Percentiles rank a stretch among this genome's conserved stretches.
Evolutionary conservation across 176 grass and related monocot genomes (phyloP).

Genomic region (Dendrocalamus sinicus): DNA sequence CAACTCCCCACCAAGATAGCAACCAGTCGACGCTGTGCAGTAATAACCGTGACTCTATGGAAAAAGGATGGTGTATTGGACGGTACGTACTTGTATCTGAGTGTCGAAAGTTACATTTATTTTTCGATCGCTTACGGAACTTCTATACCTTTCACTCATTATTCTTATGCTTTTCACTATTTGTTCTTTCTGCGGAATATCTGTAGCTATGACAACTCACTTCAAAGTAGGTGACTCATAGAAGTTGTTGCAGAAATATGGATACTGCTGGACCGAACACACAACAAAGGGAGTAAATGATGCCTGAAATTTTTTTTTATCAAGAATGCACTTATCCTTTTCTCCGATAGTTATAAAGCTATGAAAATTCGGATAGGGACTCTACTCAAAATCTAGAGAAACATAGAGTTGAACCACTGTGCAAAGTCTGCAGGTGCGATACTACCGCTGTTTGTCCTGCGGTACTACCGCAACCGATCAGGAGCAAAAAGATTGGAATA

Average conservation of each 20-base stretch:
- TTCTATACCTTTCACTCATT: neutral
- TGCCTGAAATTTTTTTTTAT: too few species aligned
- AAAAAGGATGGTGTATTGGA: neutral
- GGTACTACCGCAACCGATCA: too few species aligned
- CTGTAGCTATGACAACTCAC: neutral
- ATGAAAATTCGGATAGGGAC: too few species aligned
- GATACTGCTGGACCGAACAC: neutral
- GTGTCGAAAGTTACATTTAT: neutral
- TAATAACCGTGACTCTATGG: neutral
- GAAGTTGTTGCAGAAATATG: neutral
- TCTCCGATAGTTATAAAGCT: too few species aligned
- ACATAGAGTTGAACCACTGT: too few species aligned
- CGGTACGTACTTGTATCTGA: neutral
- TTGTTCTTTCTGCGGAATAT: neutral
- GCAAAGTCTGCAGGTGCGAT: too few species aligned
- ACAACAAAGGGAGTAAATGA: rapidly evolving
- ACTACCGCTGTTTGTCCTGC: too few species aligned
- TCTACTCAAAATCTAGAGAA: too few species aligned
- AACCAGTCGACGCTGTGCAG: neutral
- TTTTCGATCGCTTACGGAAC: neutral
- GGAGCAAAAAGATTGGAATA: too few species aligned
- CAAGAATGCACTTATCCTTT: too few species aligned
- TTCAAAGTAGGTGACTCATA: neutral
- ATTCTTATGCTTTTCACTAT: neutral
- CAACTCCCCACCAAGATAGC: neutral